Evolutionary conservation across 2,329 filamentous ascomycete species (phyloP).

Genomic region (Hymenotorrendiella dingleyae): DNA sequence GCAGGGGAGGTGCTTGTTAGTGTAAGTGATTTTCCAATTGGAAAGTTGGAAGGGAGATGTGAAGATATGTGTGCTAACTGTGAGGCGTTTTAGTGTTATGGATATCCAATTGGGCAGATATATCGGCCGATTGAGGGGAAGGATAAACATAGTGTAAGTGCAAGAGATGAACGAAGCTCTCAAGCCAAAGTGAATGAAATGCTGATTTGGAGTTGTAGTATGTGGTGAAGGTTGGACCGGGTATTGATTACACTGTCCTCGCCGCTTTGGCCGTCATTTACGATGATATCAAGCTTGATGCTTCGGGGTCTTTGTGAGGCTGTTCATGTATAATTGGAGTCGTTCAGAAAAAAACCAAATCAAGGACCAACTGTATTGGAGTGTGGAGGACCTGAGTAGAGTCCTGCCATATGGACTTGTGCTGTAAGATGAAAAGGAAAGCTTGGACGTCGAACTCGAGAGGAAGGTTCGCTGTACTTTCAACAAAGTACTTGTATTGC

Average conservation of each 20-base stretch:
- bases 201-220: neutral
- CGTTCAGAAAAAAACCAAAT: too few species aligned
- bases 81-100: slow-evolving; percentile 5
- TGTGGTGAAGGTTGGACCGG: slow-evolving; percentile 5
- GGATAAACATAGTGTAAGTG: slow-evolving; percentile 6
- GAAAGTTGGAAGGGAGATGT: too few species aligned
- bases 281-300: slow-evolving; percentile 5
- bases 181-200: neutral
- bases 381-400: too few species aligned
- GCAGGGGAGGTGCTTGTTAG: slow-evolving; percentile 2
- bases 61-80: neutral
- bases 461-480: too few species aligned
- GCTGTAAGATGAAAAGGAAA: too few species aligned
- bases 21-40: neutral
- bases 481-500: too few species aligned
- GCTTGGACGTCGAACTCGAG: too few species aligned
- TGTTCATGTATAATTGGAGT: too few species aligned
- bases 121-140: slow-evolving; percentile 1
- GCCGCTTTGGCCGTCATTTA: slow-evolving; percentile 2
- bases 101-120: slow-evolving; percentile 5
- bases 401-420: too few species aligned
- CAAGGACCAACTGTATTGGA: too few species aligned
- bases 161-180: neutral
- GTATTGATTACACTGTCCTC: slow-evolving; percentile 7
- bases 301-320: too few species aligned